These are phyloP conservation scores for Termitomyces sp. DNA, from an alignment of 1,284 basidiomycete genomes.

Conservation along the genomic window DNA sequence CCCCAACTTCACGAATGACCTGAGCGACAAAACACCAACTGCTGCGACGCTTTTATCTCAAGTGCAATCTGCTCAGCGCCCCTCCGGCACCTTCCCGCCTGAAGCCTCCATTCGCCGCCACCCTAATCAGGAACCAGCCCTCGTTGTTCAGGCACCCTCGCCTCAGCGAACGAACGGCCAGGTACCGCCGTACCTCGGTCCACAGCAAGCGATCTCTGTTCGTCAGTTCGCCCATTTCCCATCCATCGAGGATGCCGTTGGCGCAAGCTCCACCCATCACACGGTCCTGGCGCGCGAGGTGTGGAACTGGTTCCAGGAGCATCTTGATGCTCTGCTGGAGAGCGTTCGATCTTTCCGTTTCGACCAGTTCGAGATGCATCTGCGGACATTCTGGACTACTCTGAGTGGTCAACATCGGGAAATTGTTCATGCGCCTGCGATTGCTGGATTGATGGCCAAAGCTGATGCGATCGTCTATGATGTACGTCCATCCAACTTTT, in stretches of 20 bases:
- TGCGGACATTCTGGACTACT: conserved; percentile 78
- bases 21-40: conserved; percentile 78
- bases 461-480: conserved; percentile 86
- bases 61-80: conserved; percentile 62
- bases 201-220: conserved; percentile 57
- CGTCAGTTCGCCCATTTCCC: conserved; percentile 76
- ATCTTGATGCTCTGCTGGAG: conserved; percentile 74
- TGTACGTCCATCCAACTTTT: conserved; percentile 47
- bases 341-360: conserved; percentile 73
- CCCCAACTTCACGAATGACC: conserved; percentile 52
- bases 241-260: conserved; percentile 79
- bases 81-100: conserved; percentile 53
- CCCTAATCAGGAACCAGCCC: conserved; percentile 47
- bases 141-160: conserved; percentile 49
- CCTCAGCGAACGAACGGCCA: conserved; percentile 41
- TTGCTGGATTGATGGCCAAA: conserved; percentile 82
- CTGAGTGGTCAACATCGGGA: conserved; percentile 72
- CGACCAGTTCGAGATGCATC: conserved; percentile 81
- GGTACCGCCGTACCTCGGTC: conserved; percentile 38
- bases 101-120: conserved; percentile 74
- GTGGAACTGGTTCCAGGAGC: conserved; percentile 84
- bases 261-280: conserved; percentile 63
- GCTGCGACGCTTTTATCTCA: conserved; percentile 70
- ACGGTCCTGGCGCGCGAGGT: conserved; percentile 77
- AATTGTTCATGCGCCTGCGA: conserved; percentile 80